Evolutionary conservation across 1,139 yeast species (phyloP), one percentile per base, ranked within the genome.

Genomic region (Debaryomyces robertsiae): DNA sequence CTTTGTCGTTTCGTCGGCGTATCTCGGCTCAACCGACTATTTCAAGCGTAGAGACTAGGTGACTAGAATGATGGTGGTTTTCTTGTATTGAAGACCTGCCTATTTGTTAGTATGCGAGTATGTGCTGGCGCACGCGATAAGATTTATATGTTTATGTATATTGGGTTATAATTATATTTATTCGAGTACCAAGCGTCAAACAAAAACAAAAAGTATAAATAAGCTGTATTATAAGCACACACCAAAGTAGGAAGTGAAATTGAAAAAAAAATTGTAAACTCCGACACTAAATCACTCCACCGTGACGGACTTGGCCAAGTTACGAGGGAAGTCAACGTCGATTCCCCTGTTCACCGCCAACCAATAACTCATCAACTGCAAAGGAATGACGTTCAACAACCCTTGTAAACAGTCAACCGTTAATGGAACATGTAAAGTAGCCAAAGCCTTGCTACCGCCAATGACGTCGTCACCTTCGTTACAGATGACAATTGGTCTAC

Each of bases 341-440:
- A 88, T 85, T 32, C 98, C 98, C 63, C 93, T 86, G 69, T 85
- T 83, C 43, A 89, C 93, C 39, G 98, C 98, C 60, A 94, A 78
- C 94, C 97, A 91, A 74, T 94, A 94, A 61, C 96, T 85, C 82
- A 91, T 91, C 63, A 94, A 77, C 70, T 94, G 99, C 61, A 94
- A 69, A 43, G 98, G 98, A 57, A 94, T 81, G 52, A 94, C 95
- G 62, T 93, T 94, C 61, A 94, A 75, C 58, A 94, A 75, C 40
- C 99, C 99, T 74, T 94, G 98, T 64, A 94, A 76, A 70, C 98
- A 93, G 68, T 94, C 98, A 46, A 91, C 97, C 6, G 98, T 90
- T 55, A 80, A 82, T 42, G 99, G 99, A 45, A 94, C 96, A 63
- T 89, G 93, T 55, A 94, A 77, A 25, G 82, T 77, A 30, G 84